Base-by-base conservation (phyloP, 345 rosid species). In the Salix viminalis region DNA sequence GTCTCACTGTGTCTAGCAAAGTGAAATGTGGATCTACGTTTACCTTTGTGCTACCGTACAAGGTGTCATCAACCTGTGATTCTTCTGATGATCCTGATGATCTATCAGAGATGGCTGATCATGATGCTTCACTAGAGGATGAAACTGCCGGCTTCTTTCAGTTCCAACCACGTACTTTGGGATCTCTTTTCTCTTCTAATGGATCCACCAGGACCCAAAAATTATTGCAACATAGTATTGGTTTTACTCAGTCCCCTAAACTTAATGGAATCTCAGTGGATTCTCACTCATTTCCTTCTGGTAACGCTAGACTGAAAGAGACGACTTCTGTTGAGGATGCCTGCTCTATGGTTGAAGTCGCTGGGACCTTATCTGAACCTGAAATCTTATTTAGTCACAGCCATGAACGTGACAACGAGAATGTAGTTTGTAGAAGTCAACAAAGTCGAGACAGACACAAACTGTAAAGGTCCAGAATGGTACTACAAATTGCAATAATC, bases 11-110 rank as follows among this genome's bases (percentile, higher is more conserved):
- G 71, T 88, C 96, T 21, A 96, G 99, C 84, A 79, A 39, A 80
- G 99, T 89, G 83, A 84, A 88, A 70, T 70, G 70, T 14, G 99
- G 99, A n/a, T 96, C 98, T 34, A 93, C 91, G 16, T 96, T 96
- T 80, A 96, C 97, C 23, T 96, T 96, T 74, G 83, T 90, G 74
- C 85, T 96, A 48, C 98, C 98, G 14, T 96, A 92, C 88, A 93
- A 86, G 75, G 84, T 91, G 69, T 91, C 96, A 23, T 76, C 86
- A 12, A 70, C 70, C 15, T 71, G 83, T 72, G 93, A 91, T 77
- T 83, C 86, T 79, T 91, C 91, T 1, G 96, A 90, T 65, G 98
- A 95, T 65, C 83, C 89, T 61, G 97, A 93, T 62, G 99, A 91
- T 79, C 86, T 91, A 73, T 85, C 91, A 6, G 97, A 90, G 52